Percentiles rank a stretch among this genome's conserved stretches.
Evolutionary conservation across 331 rosid species (phyloP).

Genomic region (Phaseolus coccineus): DNA sequence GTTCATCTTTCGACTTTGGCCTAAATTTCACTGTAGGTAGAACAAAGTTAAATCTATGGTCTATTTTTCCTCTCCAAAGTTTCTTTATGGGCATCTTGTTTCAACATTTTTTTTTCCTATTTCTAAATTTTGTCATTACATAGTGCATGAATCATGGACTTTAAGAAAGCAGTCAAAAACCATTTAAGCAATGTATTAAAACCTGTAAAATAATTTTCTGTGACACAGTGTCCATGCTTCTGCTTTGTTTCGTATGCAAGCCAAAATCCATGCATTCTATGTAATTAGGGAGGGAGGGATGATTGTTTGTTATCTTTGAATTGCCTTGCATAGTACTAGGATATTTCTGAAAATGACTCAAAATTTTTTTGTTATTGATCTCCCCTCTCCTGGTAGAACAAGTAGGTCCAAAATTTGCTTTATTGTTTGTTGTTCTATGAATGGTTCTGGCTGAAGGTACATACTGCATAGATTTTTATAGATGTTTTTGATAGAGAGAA

Average conservation of each 20-base stretch:
- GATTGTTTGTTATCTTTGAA: conserved; percentile 1
- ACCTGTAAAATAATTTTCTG: neutral
- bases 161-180: neutral
- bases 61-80: conserved; percentile 30
- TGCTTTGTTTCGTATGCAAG: neutral
- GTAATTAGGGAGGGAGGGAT: conserved; percentile 22
- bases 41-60: neutral
- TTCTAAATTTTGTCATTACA: neutral
- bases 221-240: neutral
- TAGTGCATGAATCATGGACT: neutral
- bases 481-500: conserved; percentile 27
- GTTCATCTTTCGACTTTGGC: neutral
- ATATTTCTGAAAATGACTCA: neutral
- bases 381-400: conserved; percentile 10
- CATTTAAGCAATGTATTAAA: conserved; percentile 14
- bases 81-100: conserved; percentile 7
- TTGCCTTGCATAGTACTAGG: neutral
- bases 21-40: conserved; percentile 11
- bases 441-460: conserved; percentile 20
- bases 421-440: conserved; percentile 23
- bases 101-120: neutral
- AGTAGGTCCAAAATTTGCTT: conserved; percentile 21
- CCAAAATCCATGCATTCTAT: neutral
- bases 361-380: conserved; percentile 14
- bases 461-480: conserved; percentile 17